phyloP scores from a whole-genome alignment of 148 eudicot genomes.

The Rhododendron ovatum region DNA sequence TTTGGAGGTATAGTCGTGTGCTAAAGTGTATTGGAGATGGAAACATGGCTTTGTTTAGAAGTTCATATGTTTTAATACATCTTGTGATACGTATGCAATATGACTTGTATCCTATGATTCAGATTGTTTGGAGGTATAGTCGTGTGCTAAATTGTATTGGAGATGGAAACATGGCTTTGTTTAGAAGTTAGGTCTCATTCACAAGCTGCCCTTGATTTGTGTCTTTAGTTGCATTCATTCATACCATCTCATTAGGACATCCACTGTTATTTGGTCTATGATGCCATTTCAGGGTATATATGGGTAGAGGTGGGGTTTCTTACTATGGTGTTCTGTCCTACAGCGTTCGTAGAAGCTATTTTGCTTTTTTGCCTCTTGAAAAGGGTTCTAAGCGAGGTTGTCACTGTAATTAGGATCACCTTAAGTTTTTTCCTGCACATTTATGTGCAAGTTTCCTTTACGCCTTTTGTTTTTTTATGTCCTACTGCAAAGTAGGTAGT shows the following conservation, averaged over 20 bases:
- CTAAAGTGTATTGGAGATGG: background rate
- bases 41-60: background rate
- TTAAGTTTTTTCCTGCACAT: background rate
- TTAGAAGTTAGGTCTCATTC: background rate
- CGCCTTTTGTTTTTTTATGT: background rate
- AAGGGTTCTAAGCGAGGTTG: background rate
- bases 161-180: background rate
- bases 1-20: background rate
- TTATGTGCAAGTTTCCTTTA: background rate
- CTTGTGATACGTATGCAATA: background rate
- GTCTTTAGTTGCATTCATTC: background rate
- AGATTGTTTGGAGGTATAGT: background rate
- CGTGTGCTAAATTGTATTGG: background rate
- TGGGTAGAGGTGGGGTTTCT: background rate
- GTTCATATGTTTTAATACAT: background rate
- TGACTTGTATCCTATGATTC: background rate
- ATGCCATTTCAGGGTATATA: background rate
- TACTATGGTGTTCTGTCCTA: background rate
- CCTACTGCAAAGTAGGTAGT: background rate
- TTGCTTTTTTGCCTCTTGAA: background rate
- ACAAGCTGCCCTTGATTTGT: constrained; percentile 5
- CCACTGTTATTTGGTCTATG: background rate
- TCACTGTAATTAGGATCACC: background rate
- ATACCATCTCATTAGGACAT: background rate
- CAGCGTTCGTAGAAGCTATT: background rate